A percentile compares a stretch with the other conserved stretches of the same genome.
phyloP scores from a whole-genome alignment of 2,329 filamentous ascomycete species.

The Fusarium buharicum region DNA sequence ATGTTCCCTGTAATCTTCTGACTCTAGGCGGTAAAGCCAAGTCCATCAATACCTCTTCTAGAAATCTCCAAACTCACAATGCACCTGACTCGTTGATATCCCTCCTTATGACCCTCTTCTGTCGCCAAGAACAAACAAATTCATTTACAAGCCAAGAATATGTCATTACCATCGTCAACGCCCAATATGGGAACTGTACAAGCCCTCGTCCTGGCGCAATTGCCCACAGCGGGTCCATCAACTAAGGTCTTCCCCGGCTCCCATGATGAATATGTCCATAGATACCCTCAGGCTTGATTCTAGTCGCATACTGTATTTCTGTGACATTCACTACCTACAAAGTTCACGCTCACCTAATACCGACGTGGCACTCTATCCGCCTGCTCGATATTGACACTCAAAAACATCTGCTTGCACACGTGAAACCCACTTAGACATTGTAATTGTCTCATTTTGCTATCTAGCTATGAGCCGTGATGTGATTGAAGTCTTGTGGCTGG shows the following conservation, averaged over 20 bases:
- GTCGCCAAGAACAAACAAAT: too few species aligned
- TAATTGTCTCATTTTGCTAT: slow-evolving; percentile 21
- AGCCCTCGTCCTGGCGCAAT: too few species aligned
- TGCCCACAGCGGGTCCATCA: too few species aligned
- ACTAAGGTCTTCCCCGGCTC: too few species aligned
- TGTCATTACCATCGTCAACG: background rate
- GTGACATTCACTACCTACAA: background rate
- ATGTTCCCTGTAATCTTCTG: background rate
- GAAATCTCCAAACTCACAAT: background rate
- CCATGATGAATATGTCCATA: too few species aligned
- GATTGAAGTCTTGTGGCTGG: slow-evolving; percentile 3
- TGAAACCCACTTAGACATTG: slow-evolving; percentile 4
- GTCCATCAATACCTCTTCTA: background rate
- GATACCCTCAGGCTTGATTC: background rate
- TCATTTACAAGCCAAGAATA: background rate
- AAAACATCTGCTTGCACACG: background rate
- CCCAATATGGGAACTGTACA: too few species aligned
- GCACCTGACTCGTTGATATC: slow-evolving; percentile 10
- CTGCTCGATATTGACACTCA: background rate
- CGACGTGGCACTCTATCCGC: background rate
- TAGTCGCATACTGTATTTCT: background rate
- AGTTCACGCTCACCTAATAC: too few species aligned
- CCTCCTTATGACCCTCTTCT: background rate
- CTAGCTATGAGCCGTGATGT: slow-evolving; percentile 12
- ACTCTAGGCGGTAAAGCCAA: background rate